Evolutionary conservation across 2,329 filamentous ascomycete genomes (phyloP), one percentile per base, ranked within the genome.

Genomic region (Paramyrothecium roridum): DNA sequence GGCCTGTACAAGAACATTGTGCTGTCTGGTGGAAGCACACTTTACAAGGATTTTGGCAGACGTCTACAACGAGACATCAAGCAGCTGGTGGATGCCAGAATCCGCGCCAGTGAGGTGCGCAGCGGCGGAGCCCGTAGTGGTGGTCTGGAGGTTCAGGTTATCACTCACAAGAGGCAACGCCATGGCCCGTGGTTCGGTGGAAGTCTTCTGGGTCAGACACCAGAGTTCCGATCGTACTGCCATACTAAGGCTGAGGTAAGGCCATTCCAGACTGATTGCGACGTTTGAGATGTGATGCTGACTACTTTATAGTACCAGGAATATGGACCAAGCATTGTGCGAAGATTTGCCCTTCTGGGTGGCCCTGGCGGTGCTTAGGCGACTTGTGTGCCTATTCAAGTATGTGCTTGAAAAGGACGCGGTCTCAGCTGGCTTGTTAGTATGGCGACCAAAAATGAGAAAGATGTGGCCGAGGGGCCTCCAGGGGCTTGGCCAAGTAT

Each of bases 1-100:
- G 95, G 95, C 46, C 82, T 99, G 40, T 99, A 99, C 85, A 99
- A 99, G 86, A 99, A 99, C 77, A 99, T 99, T 76, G 95, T 99
- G 37, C 82, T 99, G 40, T 98, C 93, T 3, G 95, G 95, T 70
- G 95, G 95, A 66, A 97, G 93, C 64, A 99, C 95, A 21, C 80
- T 99, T 59, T 99, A 98, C 84, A 97, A 98, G 77, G 93, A 99
- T 76, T 99, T 99, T 75, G 95, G 95, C 23, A 87, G 95, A 63
- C 86, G 95, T 70, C 81, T 99, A 79, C 96, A 99, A 78, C 87
- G 95, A 70, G 96, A 99, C 70, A 99, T 99, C 70, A 91, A 95
- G 76, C 91, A 97, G 70, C 78, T 99, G 56, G 95, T 98, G 46
- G 95, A 99, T 69, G 91, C 88, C 19, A 85, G 95, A 64, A 97